Evolutionary conservation across 495 filamentous ascomycete genomes (phyloP).

Genomic region (Lichenothelia convexa): DNA sequence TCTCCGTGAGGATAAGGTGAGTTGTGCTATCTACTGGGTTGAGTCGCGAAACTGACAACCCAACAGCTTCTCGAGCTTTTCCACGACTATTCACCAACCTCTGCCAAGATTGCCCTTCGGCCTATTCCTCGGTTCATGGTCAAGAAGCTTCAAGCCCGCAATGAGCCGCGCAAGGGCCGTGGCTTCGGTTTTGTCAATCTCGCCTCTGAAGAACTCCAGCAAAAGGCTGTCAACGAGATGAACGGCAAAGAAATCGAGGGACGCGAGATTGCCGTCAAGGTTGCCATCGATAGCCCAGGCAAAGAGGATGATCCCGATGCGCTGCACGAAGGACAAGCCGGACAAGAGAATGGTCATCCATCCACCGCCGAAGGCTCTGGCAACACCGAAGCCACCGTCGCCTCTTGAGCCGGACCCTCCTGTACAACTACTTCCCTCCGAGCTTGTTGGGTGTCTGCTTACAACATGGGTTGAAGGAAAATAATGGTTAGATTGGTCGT

Average conservation of each 20-base stretch:
- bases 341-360: conserved; percentile 6
- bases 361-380: conserved; percentile 18
- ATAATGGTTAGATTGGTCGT: too few species aligned
- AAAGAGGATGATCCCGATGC: conserved; percentile 63
- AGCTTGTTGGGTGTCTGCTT: too few species aligned
- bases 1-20: conserved; percentile 87
- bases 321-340: conserved; percentile 11
- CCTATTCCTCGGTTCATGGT: conserved; percentile 99
- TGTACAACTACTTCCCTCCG: too few species aligned
- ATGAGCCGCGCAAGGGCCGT: conserved; percentile 96
- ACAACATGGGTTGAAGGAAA: too few species aligned
- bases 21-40: conserved; percentile 7
- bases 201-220: conserved; percentile 82
- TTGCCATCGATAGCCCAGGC: conserved; percentile 96
- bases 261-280: conserved; percentile 98
- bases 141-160: conserved; percentile 95
- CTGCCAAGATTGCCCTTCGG: conserved; percentile 93
- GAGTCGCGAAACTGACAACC: conserved; percentile 21
- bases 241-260: conserved; percentile 97
- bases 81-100: conserved; percentile 66
- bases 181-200: conserved; percentile 97
- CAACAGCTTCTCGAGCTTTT: conserved; percentile 90
- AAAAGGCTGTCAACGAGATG: conserved; percentile 95
- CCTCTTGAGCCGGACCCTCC: too few species aligned
- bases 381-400: conserved; percentile 24